Percentiles rank a stretch among this genome's conserved stretches.
Evolutionary conservation across 352 stramenopile genomes (phyloP).

Genomic region (Elongisporangium undulatum): DNA sequence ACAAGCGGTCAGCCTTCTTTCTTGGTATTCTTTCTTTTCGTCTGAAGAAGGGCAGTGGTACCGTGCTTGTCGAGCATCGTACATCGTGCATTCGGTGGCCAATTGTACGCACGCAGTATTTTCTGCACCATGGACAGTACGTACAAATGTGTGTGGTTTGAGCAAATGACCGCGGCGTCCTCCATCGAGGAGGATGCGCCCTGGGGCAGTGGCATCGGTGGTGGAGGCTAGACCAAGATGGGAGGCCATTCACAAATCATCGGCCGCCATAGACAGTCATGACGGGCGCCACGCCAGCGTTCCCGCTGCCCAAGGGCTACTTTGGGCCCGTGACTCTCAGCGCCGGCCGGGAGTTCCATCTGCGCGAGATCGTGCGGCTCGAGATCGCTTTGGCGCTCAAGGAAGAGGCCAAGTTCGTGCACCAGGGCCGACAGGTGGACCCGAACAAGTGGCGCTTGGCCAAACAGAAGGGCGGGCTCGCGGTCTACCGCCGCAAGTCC

Average conservation of each 20-base stretch:
- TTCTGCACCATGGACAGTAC: neutral
- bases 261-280: neutral
- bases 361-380: slow-evolving; percentile 29
- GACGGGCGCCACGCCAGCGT: neutral
- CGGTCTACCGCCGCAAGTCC: slow-evolving; percentile 31
- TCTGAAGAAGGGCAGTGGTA: neutral
- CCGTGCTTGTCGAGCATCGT: neutral
- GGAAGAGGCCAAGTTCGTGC: neutral
- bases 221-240: neutral
- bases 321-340: slow-evolving; percentile 20
- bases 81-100: neutral
- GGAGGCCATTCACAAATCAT: neutral
- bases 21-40: neutral
- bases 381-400: slow-evolving; percentile 7
- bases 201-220: neutral
- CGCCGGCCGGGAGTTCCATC: slow-evolving; percentile 24
- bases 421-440: slow-evolving; percentile 17
- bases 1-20: neutral
- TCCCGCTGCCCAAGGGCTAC: slow-evolving; percentile 24
- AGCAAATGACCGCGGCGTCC: neutral
- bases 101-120: neutral
- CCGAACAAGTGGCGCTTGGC: slow-evolving; percentile 41
- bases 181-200: neutral
- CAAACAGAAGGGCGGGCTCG: slow-evolving; percentile 29
- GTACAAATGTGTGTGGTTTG: neutral